Conservation (phyloP, 169 alveolate species). For the Eimeria brunetti region DNA sequence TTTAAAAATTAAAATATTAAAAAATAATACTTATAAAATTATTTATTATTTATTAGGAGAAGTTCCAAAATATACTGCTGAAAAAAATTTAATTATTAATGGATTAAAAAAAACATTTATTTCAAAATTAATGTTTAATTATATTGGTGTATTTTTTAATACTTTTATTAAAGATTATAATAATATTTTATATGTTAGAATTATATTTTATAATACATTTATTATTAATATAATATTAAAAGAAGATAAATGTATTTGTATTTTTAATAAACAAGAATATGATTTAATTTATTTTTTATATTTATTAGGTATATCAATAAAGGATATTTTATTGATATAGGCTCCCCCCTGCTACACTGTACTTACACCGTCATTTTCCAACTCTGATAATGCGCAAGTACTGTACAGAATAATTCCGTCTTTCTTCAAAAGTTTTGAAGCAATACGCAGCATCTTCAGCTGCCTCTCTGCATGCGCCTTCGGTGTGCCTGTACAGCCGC, state of each 20-base stretch:
- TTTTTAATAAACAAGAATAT: slow-evolving; percentile 48
- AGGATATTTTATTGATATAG: slow-evolving; percentile 10
- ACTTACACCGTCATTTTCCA: slow-evolving; percentile 82
- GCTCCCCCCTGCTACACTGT: not conserved
- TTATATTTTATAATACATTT: slow-evolving; percentile 71
- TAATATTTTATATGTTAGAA: slow-evolving; percentile 64
- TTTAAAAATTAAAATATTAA: slow-evolving; percentile 25
- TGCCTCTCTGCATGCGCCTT: slow-evolving; percentile 83
- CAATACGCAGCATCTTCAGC: slow-evolving; percentile 70
- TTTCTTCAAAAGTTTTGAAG: slow-evolving; percentile 69
- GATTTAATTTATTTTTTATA: slow-evolving; percentile 2
- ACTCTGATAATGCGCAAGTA: slow-evolving; percentile 83
- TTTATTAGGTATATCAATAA: slow-evolving; percentile 2
- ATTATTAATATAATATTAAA: slow-evolving; percentile 54
- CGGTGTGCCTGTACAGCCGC: slow-evolving; percentile 75
- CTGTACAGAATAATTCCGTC: slow-evolving; percentile 82
- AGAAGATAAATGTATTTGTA: slow-evolving; percentile 37
- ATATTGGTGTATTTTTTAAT: too few species aligned
- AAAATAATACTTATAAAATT: slow-evolving; percentile 48
- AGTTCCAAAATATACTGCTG: slow-evolving; percentile 45
- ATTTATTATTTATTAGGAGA: slow-evolving; percentile 63
- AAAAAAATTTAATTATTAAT: slow-evolving; percentile 62
- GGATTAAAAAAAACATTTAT: not conserved
- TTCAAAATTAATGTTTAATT: slow-evolving; percentile 80
- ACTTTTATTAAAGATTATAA: not conserved